These are phyloP conservation scores for Cyclocybe aegerita DNA, from an alignment of 768 basidiomycete species.

Conservation along the genomic window DNA sequence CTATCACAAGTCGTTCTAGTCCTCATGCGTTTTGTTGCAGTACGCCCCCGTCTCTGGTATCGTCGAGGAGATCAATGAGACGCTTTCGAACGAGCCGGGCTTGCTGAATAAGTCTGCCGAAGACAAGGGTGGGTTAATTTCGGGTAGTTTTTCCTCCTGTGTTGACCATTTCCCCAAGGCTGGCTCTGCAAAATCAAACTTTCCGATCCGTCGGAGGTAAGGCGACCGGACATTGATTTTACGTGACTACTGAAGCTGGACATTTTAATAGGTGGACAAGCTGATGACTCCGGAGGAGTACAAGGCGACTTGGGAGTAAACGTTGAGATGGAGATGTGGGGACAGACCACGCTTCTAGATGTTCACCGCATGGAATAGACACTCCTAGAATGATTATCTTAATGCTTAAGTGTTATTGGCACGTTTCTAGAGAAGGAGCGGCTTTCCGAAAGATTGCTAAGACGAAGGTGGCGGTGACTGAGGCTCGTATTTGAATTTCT, in stretches of 20 bases:
- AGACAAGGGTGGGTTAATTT: constrained; percentile 59
- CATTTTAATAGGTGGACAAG: constrained; percentile 51
- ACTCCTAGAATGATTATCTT: neutral
- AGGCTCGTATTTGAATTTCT: constrained; percentile 82
- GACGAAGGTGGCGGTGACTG: constrained; percentile 34
- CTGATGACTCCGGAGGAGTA: constrained; percentile 82
- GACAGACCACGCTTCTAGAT: neutral
- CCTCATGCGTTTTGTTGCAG: constrained; percentile 32
- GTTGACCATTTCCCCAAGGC: constrained; percentile 44
- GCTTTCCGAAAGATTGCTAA: constrained; percentile 10
- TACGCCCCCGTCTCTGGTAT: constrained; percentile 92
- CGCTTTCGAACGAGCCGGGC: constrained; percentile 64
- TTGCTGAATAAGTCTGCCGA: constrained; percentile 90
- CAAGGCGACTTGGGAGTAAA: constrained; percentile 34
- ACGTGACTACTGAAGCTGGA: neutral
- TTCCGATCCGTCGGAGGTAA: constrained; percentile 73
- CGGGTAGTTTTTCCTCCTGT: neutral
- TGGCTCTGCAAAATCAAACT: constrained; percentile 96
- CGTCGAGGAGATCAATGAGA: constrained; percentile 77
- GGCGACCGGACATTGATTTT: constrained; percentile 10
- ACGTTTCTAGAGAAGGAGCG: neutral
- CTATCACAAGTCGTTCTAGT: neutral
- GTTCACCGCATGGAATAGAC: neutral
- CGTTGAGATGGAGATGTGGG: neutral
- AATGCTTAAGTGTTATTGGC: neutral